Evolutionary conservation across 2,329 filamentous ascomycete species (phyloP).

Genomic region (Shiraia bambusicola): DNA sequence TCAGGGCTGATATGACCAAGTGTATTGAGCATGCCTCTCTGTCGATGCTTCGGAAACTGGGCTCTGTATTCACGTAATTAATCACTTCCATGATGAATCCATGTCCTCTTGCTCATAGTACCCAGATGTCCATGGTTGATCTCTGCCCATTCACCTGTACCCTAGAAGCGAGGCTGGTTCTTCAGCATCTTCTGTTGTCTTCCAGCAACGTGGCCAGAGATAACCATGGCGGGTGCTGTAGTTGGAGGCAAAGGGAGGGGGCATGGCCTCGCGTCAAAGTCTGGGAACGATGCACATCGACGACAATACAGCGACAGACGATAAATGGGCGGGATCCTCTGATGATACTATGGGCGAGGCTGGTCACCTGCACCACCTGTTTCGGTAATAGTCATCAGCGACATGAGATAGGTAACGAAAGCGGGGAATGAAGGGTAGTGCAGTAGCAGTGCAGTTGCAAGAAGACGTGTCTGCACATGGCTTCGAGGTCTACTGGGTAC

Average conservation of each 20-base stretch:
- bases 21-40: too few relatives aligned
- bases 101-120: too few relatives aligned
- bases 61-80: too few relatives aligned
- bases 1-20: too few relatives aligned
- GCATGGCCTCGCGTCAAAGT: background rate
- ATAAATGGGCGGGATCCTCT: background rate
- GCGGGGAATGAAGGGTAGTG: constrained; percentile 23
- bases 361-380: too few relatives aligned
- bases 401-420: constrained; percentile 33
- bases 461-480: too few relatives aligned
- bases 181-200: background rate
- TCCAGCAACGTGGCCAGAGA: background rate
- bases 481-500: too few relatives aligned
- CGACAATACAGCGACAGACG: background rate
- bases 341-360: constrained; percentile 9
- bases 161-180: background rate
- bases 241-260: too few relatives aligned
- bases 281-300: background rate
- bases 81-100: too few relatives aligned
- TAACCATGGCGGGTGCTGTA: background rate
- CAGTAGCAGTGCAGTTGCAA: background rate
- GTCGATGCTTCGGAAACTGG: too few relatives aligned
- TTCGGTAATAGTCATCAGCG: constrained; percentile 16
- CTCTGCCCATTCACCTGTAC: background rate
- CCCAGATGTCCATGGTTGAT: too few relatives aligned